phyloP scores from a whole-genome alignment of 257 asterid species.

The Ligustrum vulgare region DNA sequence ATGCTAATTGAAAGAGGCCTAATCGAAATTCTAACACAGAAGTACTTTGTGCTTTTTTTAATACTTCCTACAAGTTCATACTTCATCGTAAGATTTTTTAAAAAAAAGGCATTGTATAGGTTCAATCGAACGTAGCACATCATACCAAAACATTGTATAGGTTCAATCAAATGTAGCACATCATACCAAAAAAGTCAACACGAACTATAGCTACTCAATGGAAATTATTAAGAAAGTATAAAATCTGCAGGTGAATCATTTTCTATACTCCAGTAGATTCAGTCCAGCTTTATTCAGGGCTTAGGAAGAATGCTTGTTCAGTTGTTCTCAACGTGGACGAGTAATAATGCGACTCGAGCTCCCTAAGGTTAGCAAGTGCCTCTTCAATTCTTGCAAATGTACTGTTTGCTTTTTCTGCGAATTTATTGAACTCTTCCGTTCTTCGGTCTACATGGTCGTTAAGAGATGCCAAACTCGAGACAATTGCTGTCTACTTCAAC shows the following conservation, averaged over 20 bases:
- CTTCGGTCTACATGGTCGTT: conserved; percentile 90
- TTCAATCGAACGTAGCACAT: too few species aligned
- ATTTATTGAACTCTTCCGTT: conserved; percentile 61
- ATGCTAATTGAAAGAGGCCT: too few species aligned
- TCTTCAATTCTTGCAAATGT: conserved; percentile 64
- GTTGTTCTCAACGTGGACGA: conserved; percentile 58
- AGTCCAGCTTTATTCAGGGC: conserved; percentile 16
- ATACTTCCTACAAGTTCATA: too few species aligned
- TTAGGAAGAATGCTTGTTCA: conserved; percentile 31
- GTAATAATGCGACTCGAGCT: conserved; percentile 77
- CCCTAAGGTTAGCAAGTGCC: conserved; percentile 77
- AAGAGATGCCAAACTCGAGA: conserved; percentile 86
- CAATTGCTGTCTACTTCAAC: conserved; percentile 82
- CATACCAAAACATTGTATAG: too few species aligned
- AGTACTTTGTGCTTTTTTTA: too few species aligned
- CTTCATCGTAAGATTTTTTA: too few species aligned
- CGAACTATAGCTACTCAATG: background rate
- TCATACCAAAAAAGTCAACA: background rate
- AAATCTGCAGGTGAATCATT: background rate
- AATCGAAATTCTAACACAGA: too few species aligned
- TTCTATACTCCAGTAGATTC: background rate
- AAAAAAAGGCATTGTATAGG: too few species aligned
- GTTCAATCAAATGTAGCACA: background rate
- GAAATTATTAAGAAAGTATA: background rate
- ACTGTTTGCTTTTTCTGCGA: conserved; percentile 56